A percentile compares a stretch with the other conserved stretches of the same genome.
These are phyloP conservation scores for Trichophyton benhamiae DNA, from an alignment of 2,329 filamentous ascomycete species.

Conservation along the genomic window DNA sequence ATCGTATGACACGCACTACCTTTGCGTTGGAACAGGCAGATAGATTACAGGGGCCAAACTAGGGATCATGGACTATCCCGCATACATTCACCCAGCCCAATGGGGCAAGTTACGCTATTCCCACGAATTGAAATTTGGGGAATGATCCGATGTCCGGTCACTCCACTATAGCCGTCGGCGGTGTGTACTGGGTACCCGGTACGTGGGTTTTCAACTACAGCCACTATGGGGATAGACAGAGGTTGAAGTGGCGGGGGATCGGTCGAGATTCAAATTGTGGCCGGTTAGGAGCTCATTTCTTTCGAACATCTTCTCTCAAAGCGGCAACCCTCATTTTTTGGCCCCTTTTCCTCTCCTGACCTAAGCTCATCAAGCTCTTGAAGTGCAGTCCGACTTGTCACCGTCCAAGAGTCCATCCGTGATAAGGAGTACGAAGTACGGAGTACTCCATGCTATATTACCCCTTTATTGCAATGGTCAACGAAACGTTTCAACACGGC, in stretches of 20 bases:
- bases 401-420: background rate
- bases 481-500: background rate
- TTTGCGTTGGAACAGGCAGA: background rate
- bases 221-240: background rate
- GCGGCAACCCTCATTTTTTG: background rate
- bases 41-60: background rate
- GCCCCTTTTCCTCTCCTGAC: background rate
- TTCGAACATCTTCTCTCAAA: background rate
- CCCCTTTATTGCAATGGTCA: no score
- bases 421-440: background rate
- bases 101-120: background rate
- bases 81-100: background rate
- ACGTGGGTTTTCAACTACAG: background rate
- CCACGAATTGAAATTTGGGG: background rate
- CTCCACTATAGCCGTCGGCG: background rate
- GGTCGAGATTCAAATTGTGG: background rate
- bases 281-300: background rate
- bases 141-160: background rate
- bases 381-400: background rate
- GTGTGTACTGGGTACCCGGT: background rate
- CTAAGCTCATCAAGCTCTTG: background rate
- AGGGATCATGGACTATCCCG: background rate
- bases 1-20: background rate
- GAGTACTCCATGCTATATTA: background rate
- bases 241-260: background rate